phyloP scores from a whole-genome alignment of 768 basidiomycete species.

The button mushroom (Agaricus bisporus) region DNA sequence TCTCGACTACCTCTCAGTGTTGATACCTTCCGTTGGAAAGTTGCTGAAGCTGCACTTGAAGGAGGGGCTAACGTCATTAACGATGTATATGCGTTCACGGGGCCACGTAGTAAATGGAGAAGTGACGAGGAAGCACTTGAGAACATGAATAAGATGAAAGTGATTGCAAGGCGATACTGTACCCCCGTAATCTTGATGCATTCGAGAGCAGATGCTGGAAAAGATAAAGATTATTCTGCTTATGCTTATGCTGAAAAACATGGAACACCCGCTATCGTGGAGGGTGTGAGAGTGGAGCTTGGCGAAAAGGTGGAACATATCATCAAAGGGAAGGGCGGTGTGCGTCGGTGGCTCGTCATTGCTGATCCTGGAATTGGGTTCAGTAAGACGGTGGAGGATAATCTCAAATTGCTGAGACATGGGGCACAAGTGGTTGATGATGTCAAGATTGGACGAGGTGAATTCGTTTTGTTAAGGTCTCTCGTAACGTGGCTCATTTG shows the following conservation, averaged over 20 bases:
- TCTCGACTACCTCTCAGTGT: slow-evolving; percentile 59
- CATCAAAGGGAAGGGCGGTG: slow-evolving; percentile 60
- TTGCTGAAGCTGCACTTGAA: slow-evolving; percentile 65
- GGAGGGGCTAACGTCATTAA: slow-evolving; percentile 94
- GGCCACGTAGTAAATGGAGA: slow-evolving; percentile 38
- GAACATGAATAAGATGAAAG: slow-evolving; percentile 55
- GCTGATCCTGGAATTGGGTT: slow-evolving; percentile 94
- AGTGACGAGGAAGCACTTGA: slow-evolving; percentile 23
- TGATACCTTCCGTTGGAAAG: slow-evolving; percentile 83
- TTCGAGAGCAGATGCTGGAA: slow-evolving; percentile 76
- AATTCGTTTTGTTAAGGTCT: slow-evolving; percentile 4
- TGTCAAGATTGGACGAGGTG: slow-evolving; percentile 23
- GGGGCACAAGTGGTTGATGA: slow-evolving; percentile 41
- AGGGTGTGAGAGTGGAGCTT: slow-evolving; percentile 67
- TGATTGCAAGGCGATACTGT: slow-evolving; percentile 51
- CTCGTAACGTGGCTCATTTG: background rate
- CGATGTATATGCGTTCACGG: slow-evolving; percentile 82
- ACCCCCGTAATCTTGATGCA: slow-evolving; percentile 94
- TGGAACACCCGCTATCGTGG: slow-evolving; percentile 40
- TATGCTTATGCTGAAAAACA: slow-evolving; percentile 32
- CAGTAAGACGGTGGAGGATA: slow-evolving; percentile 77
- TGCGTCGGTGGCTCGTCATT: slow-evolving; percentile 85
- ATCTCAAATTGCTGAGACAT: slow-evolving; percentile 59
- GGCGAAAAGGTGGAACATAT: slow-evolving; percentile 59
- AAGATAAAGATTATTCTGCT: slow-evolving; percentile 57